A percentile compares a stretch with the other conserved stretches of the same genome.
Conservation (phyloP, 2,329 filamentous ascomycete genomes). For the Magnaporthiopsis poae region DNA sequence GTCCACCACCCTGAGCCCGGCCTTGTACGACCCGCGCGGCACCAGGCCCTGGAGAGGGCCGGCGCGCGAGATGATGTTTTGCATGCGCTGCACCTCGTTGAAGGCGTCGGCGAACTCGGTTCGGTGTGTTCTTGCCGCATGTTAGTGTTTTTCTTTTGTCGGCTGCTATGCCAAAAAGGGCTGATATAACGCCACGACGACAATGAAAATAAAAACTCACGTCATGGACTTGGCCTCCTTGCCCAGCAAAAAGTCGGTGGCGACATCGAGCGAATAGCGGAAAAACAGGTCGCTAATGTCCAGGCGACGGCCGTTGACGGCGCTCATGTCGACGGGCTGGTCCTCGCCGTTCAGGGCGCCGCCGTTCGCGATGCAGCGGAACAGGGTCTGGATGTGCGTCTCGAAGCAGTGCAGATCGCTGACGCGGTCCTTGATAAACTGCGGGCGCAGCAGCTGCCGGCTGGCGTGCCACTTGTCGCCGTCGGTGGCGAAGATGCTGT, state of each 20-base stretch:
- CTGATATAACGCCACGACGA: neutral
- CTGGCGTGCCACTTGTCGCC: slow-evolving; percentile 68
- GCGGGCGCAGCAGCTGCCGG: slow-evolving; percentile 72
- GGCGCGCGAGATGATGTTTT: slow-evolving; percentile 55
- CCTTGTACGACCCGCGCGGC: slow-evolving; percentile 55
- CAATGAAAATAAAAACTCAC: slow-evolving; percentile 22
- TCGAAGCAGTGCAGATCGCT: slow-evolving; percentile 77
- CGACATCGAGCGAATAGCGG: slow-evolving; percentile 73
- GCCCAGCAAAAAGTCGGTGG: slow-evolving; percentile 79
- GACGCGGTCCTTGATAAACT: slow-evolving; percentile 77
- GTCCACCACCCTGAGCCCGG: slow-evolving; percentile 59
- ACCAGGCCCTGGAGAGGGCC: slow-evolving; percentile 54
- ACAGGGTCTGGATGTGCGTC: slow-evolving; percentile 63
- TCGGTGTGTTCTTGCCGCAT: slow-evolving; percentile 36
- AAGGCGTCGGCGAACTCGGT: slow-evolving; percentile 74
- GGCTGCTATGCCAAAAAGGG: neutral
- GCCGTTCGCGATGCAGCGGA: slow-evolving; percentile 54
- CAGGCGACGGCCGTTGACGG: slow-evolving; percentile 52
- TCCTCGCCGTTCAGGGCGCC: slow-evolving; percentile 48
- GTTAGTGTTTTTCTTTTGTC: neutral
- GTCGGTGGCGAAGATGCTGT: slow-evolving; percentile 74
- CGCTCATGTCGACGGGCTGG: slow-evolving; percentile 53
- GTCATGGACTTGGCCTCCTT: slow-evolving; percentile 57
- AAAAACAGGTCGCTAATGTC: slow-evolving; percentile 73
- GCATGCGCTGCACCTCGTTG: slow-evolving; percentile 64